phyloP scores from a whole-genome alignment of 345 rosid species.

The Zanthoxylum bungeanum region DNA sequence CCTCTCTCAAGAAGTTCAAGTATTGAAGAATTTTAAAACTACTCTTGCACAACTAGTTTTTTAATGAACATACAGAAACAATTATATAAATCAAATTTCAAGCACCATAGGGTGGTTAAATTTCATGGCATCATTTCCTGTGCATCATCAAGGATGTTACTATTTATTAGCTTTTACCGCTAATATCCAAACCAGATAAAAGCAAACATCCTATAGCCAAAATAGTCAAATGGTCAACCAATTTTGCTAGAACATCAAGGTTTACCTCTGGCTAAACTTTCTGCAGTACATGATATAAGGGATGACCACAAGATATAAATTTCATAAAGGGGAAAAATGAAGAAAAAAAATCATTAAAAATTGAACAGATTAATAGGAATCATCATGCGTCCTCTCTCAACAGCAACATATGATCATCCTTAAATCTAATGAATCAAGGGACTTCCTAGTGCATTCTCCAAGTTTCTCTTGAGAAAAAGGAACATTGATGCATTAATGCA shows the following conservation, averaged over 20 bases:
- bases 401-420: not conserved
- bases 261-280: not conserved
- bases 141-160: not conserved
- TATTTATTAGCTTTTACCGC: not conserved
- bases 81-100: not conserved
- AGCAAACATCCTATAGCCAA: not conserved
- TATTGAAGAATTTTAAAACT: not conserved
- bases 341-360: not conserved
- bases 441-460: not conserved
- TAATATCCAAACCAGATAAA: not conserved
- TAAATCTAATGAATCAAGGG: not conserved
- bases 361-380: not conserved
- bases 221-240: constrained; percentile 2
- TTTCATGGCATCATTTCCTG: not conserved
- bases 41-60: not conserved
- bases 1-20: not conserved
- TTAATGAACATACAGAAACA: not conserved
- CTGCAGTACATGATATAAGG: not conserved
- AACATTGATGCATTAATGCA: not conserved
- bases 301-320: not conserved
- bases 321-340: not conserved
- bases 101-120: not conserved
- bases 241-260: not conserved
- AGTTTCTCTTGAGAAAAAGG: not conserved
- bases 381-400: not conserved